Percentiles rank a stretch among this genome's conserved stretches.
These are phyloP conservation scores for Cercospora brassicicola DNA, from an alignment of 2,329 filamentous ascomycete species.

Conservation along the genomic window DNA sequence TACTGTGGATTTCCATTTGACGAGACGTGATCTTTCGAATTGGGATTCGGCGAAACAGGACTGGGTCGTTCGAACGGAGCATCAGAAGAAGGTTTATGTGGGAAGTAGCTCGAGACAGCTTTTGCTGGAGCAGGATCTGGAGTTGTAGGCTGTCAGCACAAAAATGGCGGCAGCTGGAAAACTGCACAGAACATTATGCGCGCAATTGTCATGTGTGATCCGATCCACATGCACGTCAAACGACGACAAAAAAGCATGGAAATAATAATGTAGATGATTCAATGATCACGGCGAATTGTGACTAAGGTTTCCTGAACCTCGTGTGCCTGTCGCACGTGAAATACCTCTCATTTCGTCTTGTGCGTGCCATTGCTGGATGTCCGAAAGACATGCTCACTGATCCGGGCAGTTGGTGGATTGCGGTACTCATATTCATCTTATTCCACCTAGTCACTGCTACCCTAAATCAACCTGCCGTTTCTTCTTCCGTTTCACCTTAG, in stretches of 20 bases:
- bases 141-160: neutral
- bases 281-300: neutral
- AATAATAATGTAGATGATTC: neutral
- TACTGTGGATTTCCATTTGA: conserved; percentile 24
- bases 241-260: neutral
- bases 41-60: conserved; percentile 30
- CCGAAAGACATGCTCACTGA: neutral
- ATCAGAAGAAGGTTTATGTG: conserved; percentile 34
- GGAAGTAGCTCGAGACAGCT: conserved; percentile 35
- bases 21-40: conserved; percentile 25
- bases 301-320: neutral
- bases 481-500: conserved; percentile 10
- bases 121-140: conserved; percentile 15
- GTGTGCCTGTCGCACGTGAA: neutral
- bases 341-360: neutral
- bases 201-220: neutral
- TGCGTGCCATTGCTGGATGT: neutral
- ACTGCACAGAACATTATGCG: neutral
- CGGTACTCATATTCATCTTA: neutral
- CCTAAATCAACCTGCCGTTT: conserved; percentile 6
- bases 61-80: conserved; percentile 49
- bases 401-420: neutral
- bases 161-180: neutral
- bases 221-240: neutral
- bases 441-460: neutral